These are phyloP conservation scores for Daldinia loculata DNA, from an alignment of 495 filamentous ascomycete species.

Conservation along the genomic window DNA sequence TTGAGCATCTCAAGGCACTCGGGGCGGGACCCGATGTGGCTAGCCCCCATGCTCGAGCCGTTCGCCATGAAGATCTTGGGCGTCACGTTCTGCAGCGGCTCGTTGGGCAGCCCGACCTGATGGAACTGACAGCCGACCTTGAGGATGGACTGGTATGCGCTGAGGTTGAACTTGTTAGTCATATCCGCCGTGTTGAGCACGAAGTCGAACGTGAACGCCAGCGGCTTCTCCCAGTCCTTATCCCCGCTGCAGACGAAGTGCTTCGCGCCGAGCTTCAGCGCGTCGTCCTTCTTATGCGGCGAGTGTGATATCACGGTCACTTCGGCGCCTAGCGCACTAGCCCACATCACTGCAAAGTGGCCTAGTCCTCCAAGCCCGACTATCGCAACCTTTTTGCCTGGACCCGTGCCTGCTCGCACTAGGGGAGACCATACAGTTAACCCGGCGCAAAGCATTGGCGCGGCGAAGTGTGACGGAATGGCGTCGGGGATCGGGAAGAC, in stretches of 20 bases:
- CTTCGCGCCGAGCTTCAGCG: constrained; percentile 67
- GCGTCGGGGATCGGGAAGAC: constrained; percentile 77
- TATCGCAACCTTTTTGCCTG: constrained; percentile 74
- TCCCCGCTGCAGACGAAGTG: constrained; percentile 72
- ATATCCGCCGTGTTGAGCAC: constrained; percentile 77
- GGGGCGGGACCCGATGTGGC: constrained; percentile 73
- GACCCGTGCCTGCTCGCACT: constrained; percentile 66
- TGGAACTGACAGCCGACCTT: constrained; percentile 77
- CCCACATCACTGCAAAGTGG: constrained; percentile 69
- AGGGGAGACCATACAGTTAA: constrained; percentile 76
- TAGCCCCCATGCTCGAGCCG: constrained; percentile 70
- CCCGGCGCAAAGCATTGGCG: constrained; percentile 84
- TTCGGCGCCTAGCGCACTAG: constrained; percentile 71
- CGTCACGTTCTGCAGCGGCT: constrained; percentile 68
- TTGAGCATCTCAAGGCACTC: constrained; percentile 81
- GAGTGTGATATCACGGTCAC: constrained; percentile 74
- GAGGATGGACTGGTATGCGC: constrained; percentile 71
- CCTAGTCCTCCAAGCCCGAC: constrained; percentile 79
- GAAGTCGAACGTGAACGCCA: constrained; percentile 73
- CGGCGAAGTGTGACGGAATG: constrained; percentile 68
- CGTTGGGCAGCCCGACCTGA: constrained; percentile 75
- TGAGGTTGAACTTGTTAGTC: constrained; percentile 70
- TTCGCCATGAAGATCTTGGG: constrained; percentile 70
- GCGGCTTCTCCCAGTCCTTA: constrained; percentile 67
- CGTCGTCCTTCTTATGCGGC: constrained; percentile 67